Evolutionary conservation across 2,329 filamentous ascomycete species (phyloP).

Genomic region (Alternaria sp.): DNA sequence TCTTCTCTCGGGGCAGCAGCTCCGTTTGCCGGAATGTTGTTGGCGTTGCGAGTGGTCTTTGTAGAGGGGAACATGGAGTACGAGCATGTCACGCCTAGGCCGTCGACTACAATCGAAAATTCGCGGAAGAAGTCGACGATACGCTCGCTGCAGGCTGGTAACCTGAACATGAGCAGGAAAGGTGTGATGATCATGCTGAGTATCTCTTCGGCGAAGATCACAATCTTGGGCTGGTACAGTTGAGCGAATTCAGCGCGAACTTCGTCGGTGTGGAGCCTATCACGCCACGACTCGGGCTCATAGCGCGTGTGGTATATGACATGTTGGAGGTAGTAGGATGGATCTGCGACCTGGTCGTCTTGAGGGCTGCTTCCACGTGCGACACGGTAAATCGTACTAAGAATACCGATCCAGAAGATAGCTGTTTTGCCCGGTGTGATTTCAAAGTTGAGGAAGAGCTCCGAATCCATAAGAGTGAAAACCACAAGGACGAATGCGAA

Average conservation of each 20-base stretch:
- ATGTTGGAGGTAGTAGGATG: conserved; percentile 84
- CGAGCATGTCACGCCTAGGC: conserved; percentile 93
- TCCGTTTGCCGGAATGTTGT: conserved; percentile 55
- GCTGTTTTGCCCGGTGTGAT: conserved; percentile 87
- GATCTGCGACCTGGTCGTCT: conserved; percentile 89
- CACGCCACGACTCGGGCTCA: conserved; percentile 86
- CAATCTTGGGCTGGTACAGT: conserved; percentile 88
- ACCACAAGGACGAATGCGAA: conserved; percentile 84
- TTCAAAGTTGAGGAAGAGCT: conserved; percentile 90
- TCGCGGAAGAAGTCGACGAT: conserved; percentile 98
- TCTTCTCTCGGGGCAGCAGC: conserved; percentile 57
- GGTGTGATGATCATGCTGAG: conserved; percentile 92
- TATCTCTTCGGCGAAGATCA: conserved; percentile 92
- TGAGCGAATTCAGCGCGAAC: conserved; percentile 89
- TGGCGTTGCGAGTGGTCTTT: conserved; percentile 66
- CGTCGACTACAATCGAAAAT: conserved; percentile 96
- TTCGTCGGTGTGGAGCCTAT: conserved; percentile 89
- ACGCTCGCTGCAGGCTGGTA: conserved; percentile 87
- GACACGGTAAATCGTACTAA: conserved; percentile 82
- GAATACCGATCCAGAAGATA: conserved; percentile 85
- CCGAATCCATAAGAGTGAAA: conserved; percentile 85
- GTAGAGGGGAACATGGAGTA: conserved; percentile 98
- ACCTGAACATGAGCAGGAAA: conserved; percentile 82
- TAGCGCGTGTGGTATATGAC: conserved; percentile 95
- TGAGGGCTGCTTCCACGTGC: conserved; percentile 82